These are phyloP conservation scores for Dacryopinax spathularia DNA, from an alignment of 768 basidiomycete species.

Conservation along the genomic window DNA sequence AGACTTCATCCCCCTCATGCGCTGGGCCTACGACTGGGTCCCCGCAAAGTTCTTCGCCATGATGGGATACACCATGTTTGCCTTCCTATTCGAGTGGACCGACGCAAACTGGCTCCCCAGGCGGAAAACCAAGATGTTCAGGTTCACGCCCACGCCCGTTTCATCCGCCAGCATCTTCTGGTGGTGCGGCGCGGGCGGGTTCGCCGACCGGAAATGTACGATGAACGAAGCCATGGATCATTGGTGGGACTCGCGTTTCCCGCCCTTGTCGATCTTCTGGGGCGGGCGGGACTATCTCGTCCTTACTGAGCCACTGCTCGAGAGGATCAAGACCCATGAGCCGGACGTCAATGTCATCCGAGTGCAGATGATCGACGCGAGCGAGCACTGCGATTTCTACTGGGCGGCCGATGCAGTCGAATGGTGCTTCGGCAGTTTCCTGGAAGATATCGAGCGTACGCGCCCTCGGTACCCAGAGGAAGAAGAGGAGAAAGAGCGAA, in stretches of 20 bases:
- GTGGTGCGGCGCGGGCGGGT: slow-evolving; percentile 36
- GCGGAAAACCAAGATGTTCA: slow-evolving; percentile 36
- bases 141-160: slow-evolving; percentile 37
- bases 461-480: slow-evolving; percentile 27
- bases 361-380: slow-evolving; percentile 29
- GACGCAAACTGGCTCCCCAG: slow-evolving; percentile 35
- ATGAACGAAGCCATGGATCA: slow-evolving; percentile 16
- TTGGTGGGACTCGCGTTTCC: slow-evolving; percentile 36
- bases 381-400: slow-evolving; percentile 28
- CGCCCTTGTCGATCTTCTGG: slow-evolving; percentile 30
- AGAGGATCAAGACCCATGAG: slow-evolving; percentile 30
- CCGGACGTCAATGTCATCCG: slow-evolving; percentile 30
- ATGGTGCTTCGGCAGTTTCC: slow-evolving; percentile 27
- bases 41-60: slow-evolving; percentile 30
- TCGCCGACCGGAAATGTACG: slow-evolving; percentile 28
- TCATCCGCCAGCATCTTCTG: slow-evolving; percentile 28
- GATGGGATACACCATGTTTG: slow-evolving; percentile 35
- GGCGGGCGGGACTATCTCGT: slow-evolving; percentile 34
- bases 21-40: slow-evolving; percentile 31
- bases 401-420: slow-evolving; percentile 35
- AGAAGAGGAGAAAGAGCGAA: not conserved
- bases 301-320: slow-evolving; percentile 30
- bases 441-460: slow-evolving; percentile 30
- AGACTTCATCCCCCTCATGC: slow-evolving; percentile 39
- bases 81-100: slow-evolving; percentile 35